Evolutionary conservation across 2,329 filamentous ascomycete genomes (phyloP), one percentile per base, ranked within the genome.

Genomic region (Chaetomiaceae sp.): DNA sequence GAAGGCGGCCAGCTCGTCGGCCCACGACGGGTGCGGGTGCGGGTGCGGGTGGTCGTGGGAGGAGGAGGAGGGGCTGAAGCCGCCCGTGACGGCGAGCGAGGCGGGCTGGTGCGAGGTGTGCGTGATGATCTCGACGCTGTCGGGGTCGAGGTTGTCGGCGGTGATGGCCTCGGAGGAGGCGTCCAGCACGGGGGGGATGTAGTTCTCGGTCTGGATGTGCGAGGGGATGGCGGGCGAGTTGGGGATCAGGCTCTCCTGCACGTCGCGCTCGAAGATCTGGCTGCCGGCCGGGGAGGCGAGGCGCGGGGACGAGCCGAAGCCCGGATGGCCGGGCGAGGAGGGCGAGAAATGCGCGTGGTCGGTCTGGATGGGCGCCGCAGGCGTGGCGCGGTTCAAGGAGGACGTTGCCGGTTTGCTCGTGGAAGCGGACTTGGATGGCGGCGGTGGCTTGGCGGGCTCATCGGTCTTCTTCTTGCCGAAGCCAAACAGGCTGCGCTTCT

Each of bases 111-210:
- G 90, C 19, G 82, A 81, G 26, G 79, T 76, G 63, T 94, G 89
- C 39, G 87, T 96, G 37, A 96, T 79, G 62, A 97, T 96, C 69
- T 96, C 89, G 44, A 97, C 90, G 19, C 83, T 79, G 63, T 96
- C 89, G 4, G 89, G 88, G 63, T 93, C 84, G 41, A 96, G 75
- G 47, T 83, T 82, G 56, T 81, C 74, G 66, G 95, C 88, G 11
- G 91, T 96, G 60, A 97, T 95, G 47, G 90, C 89, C 58, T 90
- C 81, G 34, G 89, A 94, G 2, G 88, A 91, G 42, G 91, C 91
- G 63, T 95, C 88, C 38, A 97, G 75, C 11, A 94, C 90, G 0
- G 91, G 79, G 7, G 91, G 91, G 56, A 97, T 96, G 62, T 90
- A 80, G 68, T 97, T 90, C 65, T 97, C 91, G 7, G 88, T 95